phyloP scores from a whole-genome alignment of 345 rosid genomes.

The Eutrema yunnanense region DNA sequence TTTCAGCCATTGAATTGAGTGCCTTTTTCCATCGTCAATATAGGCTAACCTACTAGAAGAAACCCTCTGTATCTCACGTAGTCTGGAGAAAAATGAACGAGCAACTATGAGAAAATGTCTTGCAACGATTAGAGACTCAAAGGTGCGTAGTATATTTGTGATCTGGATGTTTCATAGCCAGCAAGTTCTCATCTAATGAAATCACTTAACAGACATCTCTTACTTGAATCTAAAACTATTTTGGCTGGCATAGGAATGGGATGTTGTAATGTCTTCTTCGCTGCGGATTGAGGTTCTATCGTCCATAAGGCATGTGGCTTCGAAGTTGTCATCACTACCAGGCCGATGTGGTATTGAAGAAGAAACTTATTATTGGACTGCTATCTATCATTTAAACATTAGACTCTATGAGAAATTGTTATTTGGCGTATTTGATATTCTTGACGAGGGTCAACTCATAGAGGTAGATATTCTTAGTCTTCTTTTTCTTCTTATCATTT shows the following conservation, averaged over 20 bases:
- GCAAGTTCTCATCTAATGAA: background rate
- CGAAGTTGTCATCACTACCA: constrained; percentile 54
- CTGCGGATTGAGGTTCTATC: constrained; percentile 72
- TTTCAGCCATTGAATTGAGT: constrained; percentile 2
- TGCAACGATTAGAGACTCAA: constrained; percentile 65
- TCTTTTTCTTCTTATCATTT: background rate
- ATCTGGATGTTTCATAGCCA: constrained; percentile 17
- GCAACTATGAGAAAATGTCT: constrained; percentile 49
- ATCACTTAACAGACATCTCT: constrained; percentile 1
- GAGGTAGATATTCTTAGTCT: constrained; percentile 47
- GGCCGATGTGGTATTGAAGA: constrained; percentile 55
- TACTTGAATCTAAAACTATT: constrained; percentile 3
- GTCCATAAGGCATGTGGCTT: constrained; percentile 58
- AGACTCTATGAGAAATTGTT: constrained; percentile 79
- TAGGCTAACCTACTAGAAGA: constrained; percentile 87
- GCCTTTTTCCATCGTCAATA: constrained; percentile 6
- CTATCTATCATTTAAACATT: constrained; percentile 70
- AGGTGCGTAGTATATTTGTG: constrained; percentile 40
- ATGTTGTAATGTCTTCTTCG: constrained; percentile 58
- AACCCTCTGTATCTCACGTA: constrained; percentile 48
- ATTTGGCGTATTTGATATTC: constrained; percentile 69
- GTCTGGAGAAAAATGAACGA: constrained; percentile 43
- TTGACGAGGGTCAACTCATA: constrained; percentile 89
- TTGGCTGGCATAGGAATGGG: constrained; percentile 68
- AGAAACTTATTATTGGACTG: constrained; percentile 80